Conservation (phyloP, 2,329 filamentous ascomycete genomes). For the Diatrype stigma region DNA sequence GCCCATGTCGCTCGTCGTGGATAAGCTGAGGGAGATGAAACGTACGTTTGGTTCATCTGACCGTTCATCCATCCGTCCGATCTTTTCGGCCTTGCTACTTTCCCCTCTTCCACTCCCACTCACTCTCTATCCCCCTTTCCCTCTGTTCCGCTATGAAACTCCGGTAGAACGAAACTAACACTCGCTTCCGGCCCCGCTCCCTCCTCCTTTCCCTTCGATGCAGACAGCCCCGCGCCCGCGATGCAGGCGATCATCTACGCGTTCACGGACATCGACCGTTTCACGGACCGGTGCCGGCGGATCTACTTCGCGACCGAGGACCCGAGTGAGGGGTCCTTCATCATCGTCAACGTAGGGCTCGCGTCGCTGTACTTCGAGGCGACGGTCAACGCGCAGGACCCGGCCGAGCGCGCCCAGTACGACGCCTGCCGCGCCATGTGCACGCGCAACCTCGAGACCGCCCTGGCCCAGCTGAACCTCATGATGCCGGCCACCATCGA, state of each 20-base stretch:
- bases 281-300: conserved; percentile 45
- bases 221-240: conserved; percentile 40
- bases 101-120: too few relatives aligned
- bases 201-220: background rate
- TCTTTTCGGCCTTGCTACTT: too few relatives aligned
- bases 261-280: conserved; percentile 46
- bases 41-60: too few relatives aligned
- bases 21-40: conserved; percentile 45
- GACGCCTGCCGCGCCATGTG: conserved; percentile 24
- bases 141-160: too few relatives aligned
- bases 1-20: conserved; percentile 46
- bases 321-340: conserved; percentile 45
- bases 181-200: too few relatives aligned
- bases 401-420: conserved; percentile 20
- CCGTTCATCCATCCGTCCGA: too few relatives aligned
- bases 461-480: conserved; percentile 35
- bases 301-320: conserved; percentile 50
- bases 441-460: conserved; percentile 27
- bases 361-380: conserved; percentile 30
- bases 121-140: too few relatives aligned
- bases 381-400: conserved; percentile 14
- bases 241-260: conserved; percentile 48
- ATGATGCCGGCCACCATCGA: conserved; percentile 43
- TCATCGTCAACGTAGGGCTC: conserved; percentile 30
- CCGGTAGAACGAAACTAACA: too few relatives aligned